Evolutionary conservation across 1,139 yeast genomes (phyloP), one percentile per base, ranked within the genome.

Genomic region (Suhomyces bokatorum): DNA sequence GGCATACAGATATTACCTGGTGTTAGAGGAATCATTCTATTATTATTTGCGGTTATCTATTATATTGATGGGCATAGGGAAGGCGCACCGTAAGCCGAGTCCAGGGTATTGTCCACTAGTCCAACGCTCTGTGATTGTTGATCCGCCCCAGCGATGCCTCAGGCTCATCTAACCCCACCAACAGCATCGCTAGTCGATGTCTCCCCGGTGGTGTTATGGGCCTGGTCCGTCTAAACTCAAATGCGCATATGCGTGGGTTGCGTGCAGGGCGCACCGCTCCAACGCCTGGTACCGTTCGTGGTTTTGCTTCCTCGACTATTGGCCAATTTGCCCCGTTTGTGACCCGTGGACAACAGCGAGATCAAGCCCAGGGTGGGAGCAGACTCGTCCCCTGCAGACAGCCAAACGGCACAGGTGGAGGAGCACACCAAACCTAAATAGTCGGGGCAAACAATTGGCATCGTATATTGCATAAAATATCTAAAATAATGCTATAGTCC

Each of bases 31-130:
- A 16, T 20, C 28, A 20, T 38, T 42, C 39, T 42, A 42, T 38
- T 42, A 42, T 42, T 42, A 37, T 37, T 35, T 38, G 36, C 13
- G 14, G 31, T 35, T 40, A 41, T 36, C 44, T 41, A 41, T 41
- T 41, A 36, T 40, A 16, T 32, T 20, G 24, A 20, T 29, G 8
- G 17, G 22, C 5, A 4, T 17, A 12, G 32, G 16, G 16, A 26
- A 26, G n/a, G 29, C n/a, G n/a, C n/a, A 12, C n/a, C 29, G n/a
- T 2, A 26, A 26, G 29, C 29, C 29, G 12, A 11, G 29, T 6
- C 29, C n/a, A 12, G 29, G 13, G 4, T 12, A 26, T 26, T 26
- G 29, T 26, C 29, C n/a, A 10, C n/a, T 12, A 12, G 29, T 10
- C 29, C 29, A 26, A 26, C 29, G 29, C 29, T 12, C 29, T 11